Base-by-base conservation (phyloP, 345 rosid genomes). In the Anacardium occidentale region DNA sequence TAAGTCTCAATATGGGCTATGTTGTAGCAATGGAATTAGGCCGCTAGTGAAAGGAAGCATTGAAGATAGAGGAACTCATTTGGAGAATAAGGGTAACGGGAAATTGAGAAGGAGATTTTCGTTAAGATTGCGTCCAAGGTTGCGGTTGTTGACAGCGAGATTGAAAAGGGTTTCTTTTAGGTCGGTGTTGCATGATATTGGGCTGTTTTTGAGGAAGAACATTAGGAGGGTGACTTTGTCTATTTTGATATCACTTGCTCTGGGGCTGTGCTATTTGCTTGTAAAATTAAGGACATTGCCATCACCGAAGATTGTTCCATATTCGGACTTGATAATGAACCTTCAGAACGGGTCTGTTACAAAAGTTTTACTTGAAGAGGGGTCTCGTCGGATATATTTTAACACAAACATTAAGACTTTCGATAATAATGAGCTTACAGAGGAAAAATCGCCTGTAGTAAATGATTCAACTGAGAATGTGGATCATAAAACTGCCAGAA, bases 331-430 rank as follows among this genome's bases (percentile, higher is more conserved):
- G 59, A 79, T 94, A 11, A 65, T 79, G 13, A 89, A 86, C 81
- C 95, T 94, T 70, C 89, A 86, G 70, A 83, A 70, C 58, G 90
- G 92, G 51, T 82, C 85, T 61, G 96, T 92, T 65, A 82, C 87
- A 0, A 89, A 87, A 61, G 89, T 94, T 69, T 82, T 94, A 77
- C 83, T 92, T 9, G 97, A 89, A 88, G 98, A 94, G 81, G 98
- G 93, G 26, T 94, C 98, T 74, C 98, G 96, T 59, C 87, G 91
- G 10, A 87, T 94, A 83, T 94, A 89, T 78, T 94, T 86, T 72
- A 88, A 86, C 66, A 71, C 57, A 10, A 48, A 86, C 60, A 55
- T 59, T 32, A 68, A 71, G 73, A 69, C 50, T n/a, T 62, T 7
- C 48, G 83, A 53, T 3, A 72, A 55, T 67, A 72, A 74, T 72